Evolutionary conservation across 345 rosid species (phyloP), one percentile per base, ranked within the genome.

Genomic region (Erysimum cheiranthoides): DNA sequence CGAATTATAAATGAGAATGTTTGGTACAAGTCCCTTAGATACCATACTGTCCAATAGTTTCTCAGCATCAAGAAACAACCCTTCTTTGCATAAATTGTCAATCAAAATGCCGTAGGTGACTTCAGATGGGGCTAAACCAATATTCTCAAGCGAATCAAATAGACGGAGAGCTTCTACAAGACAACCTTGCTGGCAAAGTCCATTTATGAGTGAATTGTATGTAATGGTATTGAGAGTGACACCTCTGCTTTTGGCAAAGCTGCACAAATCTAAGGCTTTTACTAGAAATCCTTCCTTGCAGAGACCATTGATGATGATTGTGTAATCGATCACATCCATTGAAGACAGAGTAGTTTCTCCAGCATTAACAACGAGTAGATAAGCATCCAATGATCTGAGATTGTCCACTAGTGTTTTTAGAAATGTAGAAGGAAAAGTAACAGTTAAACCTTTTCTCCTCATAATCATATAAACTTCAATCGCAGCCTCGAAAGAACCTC

Each of bases 91-190:
- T 79, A 90, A 78, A 70, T 56, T 82, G 70, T 88, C 90, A 76
- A 94, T 86, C 73, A 94, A 76, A 28, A 79, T 86, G 16, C 85
- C 81, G 39, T 86, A 90, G 34, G 92, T 90, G 68, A 89, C 80
- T 27, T 60, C 79, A 27, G 96, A 90, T 10, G 97, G 91, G 74
- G 64, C 72, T 81, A 86, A 73, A 60, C 82, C 78, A 25, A 84
- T 81, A 38, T 78, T 86, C 73, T 90, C 96, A 47, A 94, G 79
- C 4, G 93, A 89, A 81, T 92, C 92, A 83, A 86, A 94, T 45
- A 94, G 79, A 61, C 92, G 90, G 64, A 90, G 88, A 76, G 98
- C 98, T 84, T 92, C 97, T 74, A 85, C 64, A 73, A 92, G 85
- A 78, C 92, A 91, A 68, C 95, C 95, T 71, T 90, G 91, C 69